These are phyloP conservation scores for Paramecium tetraurelia DNA, from an alignment of 73 alveolate genomes.

Conservation along the genomic window DNA sequence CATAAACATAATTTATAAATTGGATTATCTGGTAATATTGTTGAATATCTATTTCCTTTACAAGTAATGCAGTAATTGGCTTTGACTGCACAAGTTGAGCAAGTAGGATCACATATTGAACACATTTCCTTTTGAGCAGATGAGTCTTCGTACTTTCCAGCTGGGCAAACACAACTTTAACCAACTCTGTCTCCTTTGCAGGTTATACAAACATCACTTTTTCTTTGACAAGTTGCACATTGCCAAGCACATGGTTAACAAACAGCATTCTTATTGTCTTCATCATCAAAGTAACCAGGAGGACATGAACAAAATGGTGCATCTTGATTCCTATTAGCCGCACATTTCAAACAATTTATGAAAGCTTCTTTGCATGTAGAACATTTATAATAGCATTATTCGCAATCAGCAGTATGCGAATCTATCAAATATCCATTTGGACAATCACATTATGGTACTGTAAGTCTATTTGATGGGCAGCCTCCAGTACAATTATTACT, in stretches of 20 bases:
- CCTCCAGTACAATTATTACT: background rate
- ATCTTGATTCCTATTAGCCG: background rate
- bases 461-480: background rate
- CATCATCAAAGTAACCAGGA: slow-evolving; percentile 19
- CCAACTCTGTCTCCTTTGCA: slow-evolving; percentile 38
- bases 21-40: background rate
- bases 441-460: background rate
- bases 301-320: slow-evolving; percentile 33
- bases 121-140: background rate
- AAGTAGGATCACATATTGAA: background rate
- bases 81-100: background rate
- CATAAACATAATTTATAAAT: background rate
- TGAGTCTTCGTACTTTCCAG: background rate
- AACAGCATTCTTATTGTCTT: background rate
- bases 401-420: background rate
- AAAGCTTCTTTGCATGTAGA: background rate
- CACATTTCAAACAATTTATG: background rate
- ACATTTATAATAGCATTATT: slow-evolving; percentile 16
- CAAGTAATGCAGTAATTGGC: background rate
- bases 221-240: background rate
- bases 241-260: background rate
- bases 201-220: background rate
- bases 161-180: background rate
- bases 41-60: background rate
- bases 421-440: background rate